These are phyloP conservation scores for Trichoderma arundinaceum DNA, from an alignment of 2,329 filamentous ascomycete species.

Conservation along the genomic window DNA sequence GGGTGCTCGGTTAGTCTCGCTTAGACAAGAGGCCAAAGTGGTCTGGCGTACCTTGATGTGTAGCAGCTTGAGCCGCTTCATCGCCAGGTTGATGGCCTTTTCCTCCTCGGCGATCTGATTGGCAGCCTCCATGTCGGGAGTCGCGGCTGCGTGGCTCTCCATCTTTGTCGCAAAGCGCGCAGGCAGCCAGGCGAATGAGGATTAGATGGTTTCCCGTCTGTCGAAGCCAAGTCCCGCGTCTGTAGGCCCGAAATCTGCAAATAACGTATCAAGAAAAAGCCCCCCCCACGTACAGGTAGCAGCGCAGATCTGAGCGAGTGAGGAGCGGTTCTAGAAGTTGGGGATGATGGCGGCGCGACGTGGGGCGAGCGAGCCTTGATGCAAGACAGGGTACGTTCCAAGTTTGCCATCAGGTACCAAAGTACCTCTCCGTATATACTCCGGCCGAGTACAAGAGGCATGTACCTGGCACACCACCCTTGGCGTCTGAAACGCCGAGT, in stretches of 20 bases:
- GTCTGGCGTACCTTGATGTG: conserved; percentile 56
- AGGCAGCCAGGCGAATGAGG: background rate
- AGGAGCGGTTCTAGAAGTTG: conserved; percentile 30
- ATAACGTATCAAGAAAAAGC: conserved; percentile 4
- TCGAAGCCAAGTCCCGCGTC: background rate
- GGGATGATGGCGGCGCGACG: conserved; percentile 26
- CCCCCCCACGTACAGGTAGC: conserved; percentile 19
- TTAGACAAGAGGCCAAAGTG: background rate
- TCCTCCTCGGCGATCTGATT: conserved; percentile 52
- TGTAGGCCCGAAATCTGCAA: background rate
- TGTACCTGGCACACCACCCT: too few relatives aligned
- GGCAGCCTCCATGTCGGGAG: conserved; percentile 35
- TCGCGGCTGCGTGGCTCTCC: conserved; percentile 34
- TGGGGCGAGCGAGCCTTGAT: conserved; percentile 4
- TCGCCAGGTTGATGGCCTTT: conserved; percentile 54
- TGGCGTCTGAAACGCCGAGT: too few relatives aligned
- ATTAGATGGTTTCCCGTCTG: background rate
- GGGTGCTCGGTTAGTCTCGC: conserved; percentile 34
- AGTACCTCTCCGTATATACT: too few relatives aligned
- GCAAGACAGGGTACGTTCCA: background rate
- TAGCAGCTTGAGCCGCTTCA: conserved; percentile 59
- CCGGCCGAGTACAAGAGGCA: too few relatives aligned
- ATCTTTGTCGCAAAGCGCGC: conserved; percentile 9
- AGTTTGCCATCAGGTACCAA: background rate
- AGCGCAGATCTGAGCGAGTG: conserved; percentile 23